Evolutionary conservation across 129 eudicot genomes (phyloP).

Genomic region (sunflower (Helianthus annuus)): DNA sequence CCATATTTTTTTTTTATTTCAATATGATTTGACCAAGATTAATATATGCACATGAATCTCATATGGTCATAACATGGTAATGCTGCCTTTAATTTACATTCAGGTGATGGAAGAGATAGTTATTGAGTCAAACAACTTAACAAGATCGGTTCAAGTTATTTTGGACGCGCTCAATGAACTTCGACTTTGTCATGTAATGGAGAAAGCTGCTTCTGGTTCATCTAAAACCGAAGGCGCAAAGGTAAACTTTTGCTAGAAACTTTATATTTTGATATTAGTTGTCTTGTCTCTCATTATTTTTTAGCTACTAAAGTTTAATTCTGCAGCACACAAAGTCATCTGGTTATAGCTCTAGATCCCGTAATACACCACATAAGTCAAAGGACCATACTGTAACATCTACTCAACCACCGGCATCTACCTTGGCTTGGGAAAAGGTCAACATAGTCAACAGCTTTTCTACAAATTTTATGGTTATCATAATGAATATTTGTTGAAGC

Average conservation of each 20-base stretch:
- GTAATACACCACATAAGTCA: constrained; percentile 56
- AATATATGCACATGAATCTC: constrained; percentile 5
- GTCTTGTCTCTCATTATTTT: constrained; percentile 6
- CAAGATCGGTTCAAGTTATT: constrained; percentile 75
- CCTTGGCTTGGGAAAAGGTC: constrained; percentile 86
- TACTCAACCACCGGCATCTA: constrained; percentile 37
- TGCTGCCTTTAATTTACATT: constrained; percentile 10
- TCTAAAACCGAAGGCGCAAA: constrained; percentile 54
- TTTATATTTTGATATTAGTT: background rate
- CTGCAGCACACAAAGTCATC: constrained; percentile 55
- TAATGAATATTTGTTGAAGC: constrained; percentile 6
- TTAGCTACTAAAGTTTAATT: constrained; percentile 16
- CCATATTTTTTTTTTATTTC: background rate
- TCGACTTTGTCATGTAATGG: constrained; percentile 72
- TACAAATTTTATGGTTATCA: background rate
- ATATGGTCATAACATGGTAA: constrained; percentile 14
- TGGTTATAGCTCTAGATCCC: constrained; percentile 69
- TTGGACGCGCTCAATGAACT: constrained; percentile 91
- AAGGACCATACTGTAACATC: constrained; percentile 49
- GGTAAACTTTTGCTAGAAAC: constrained; percentile 43
- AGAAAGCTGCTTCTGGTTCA: constrained; percentile 47
- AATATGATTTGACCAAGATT: background rate
- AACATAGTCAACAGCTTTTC: constrained; percentile 5
- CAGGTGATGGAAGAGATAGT: constrained; percentile 84
- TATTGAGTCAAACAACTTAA: constrained; percentile 64